phyloP scores from a whole-genome alignment of 78 protist species.

The Dictyostelium brefeldianum region DNA sequence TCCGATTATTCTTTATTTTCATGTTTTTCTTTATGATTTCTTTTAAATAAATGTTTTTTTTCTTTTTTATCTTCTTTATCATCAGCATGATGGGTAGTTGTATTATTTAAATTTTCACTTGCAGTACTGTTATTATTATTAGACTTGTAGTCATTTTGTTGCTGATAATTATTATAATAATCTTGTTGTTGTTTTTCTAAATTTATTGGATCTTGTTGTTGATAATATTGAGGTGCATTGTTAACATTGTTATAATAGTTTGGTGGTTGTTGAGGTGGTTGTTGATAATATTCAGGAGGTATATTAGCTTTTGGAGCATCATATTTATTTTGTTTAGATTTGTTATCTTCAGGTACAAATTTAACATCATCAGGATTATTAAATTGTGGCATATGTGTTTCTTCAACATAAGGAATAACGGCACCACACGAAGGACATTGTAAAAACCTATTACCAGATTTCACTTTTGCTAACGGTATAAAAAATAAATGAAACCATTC shows the following conservation, averaged over 20 bases:
- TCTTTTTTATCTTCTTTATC: conserved; percentile 5
- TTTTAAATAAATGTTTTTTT: conserved; percentile 1
- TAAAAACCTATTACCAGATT: background rate
- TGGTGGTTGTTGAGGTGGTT: background rate
- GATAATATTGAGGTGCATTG: background rate
- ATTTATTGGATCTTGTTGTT: background rate
- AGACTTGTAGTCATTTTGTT: background rate
- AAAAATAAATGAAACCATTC: conserved; percentile 33
- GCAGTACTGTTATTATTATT: background rate
- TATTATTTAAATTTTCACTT: background rate
- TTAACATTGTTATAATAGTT: too few species aligned
- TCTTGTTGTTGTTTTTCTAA: background rate
- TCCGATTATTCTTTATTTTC: background rate
- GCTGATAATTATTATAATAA: too few species aligned
- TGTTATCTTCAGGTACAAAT: background rate
- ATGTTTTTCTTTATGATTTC: background rate
- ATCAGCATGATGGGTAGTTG: background rate
- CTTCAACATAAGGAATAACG: conserved; percentile 25
- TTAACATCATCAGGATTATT: background rate
- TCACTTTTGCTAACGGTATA: conserved; percentile 18
- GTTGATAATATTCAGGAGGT: background rate
- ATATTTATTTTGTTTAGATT: background rate
- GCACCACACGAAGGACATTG: conserved; percentile 55
- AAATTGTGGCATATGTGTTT: background rate
- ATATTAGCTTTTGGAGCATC: background rate